These are phyloP conservation scores for Trichocladium antarcticum DNA, from an alignment of 495 filamentous ascomycete genomes.

Conservation along the genomic window DNA sequence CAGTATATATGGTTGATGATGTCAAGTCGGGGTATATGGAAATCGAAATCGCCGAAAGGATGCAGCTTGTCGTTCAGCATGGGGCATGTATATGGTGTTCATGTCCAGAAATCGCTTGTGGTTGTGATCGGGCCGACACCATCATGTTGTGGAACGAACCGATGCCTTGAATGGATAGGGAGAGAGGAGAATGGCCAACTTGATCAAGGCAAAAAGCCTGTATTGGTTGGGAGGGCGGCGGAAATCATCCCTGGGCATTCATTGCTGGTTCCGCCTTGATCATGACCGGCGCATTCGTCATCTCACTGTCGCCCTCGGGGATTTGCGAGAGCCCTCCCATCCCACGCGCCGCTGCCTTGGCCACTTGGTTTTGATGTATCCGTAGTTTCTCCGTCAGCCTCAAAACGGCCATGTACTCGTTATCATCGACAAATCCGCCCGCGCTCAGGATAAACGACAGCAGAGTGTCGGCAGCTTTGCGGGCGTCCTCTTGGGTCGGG, in stretches of 20 bases:
- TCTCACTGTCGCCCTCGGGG: constrained; percentile 48
- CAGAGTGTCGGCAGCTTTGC: constrained; percentile 72
- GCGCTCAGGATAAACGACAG: constrained; percentile 72
- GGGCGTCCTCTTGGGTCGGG: constrained; percentile 83
- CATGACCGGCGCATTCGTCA: constrained; percentile 23
- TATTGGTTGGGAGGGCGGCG: neutral
- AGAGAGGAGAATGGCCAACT: too few relatives aligned
- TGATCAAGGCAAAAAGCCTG: too few relatives aligned
- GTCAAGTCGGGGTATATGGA: constrained; percentile 20
- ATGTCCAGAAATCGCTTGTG: neutral
- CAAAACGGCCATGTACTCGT: constrained; percentile 73
- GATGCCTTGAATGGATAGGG: too few relatives aligned
- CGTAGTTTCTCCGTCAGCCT: constrained; percentile 85
- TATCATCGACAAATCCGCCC: constrained; percentile 58
- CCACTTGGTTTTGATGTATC: constrained; percentile 47
- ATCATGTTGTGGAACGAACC: too few relatives aligned
- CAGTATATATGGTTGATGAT: constrained; percentile 12
- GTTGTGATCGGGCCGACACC: neutral
- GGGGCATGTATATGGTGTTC: neutral
- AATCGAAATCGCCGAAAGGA: constrained; percentile 6
- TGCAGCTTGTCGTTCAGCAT: constrained; percentile 8
- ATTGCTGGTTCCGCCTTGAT: constrained; percentile 18
- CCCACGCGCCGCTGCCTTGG: constrained; percentile 37
- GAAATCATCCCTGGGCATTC: constrained; percentile 2
- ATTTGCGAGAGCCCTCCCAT: constrained; percentile 61